A percentile compares a stretch with the other conserved stretches of the same genome.
Evolutionary conservation across 2,329 filamentous ascomycete species (phyloP).

Genomic region (Ceratocystis harringtonii): DNA sequence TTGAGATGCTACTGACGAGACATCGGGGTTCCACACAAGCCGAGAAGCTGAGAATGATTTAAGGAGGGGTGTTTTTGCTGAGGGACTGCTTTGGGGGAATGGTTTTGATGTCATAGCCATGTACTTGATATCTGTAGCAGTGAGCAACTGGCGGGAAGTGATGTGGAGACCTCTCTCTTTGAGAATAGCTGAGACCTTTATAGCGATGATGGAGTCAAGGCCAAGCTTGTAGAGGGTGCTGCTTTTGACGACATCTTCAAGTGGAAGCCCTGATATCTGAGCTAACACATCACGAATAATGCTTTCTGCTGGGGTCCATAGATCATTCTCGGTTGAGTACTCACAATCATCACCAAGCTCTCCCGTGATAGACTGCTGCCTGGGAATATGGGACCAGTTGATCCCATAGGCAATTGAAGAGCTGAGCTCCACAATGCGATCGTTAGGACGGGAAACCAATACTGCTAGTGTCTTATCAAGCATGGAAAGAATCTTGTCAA

Average conservation of each 20-base stretch:
- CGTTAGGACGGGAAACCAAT: constrained; percentile 8
- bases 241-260: constrained; percentile 40
- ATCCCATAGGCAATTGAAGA: not conserved
- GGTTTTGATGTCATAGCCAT: constrained; percentile 12
- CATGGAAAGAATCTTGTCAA: constrained; percentile 36
- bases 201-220: constrained; percentile 80
- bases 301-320: constrained; percentile 26
- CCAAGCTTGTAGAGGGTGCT: constrained; percentile 70
- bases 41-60: not conserved
- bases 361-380: not conserved
- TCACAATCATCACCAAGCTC: not conserved
- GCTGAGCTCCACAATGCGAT: constrained; percentile 32
- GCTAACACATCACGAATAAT: constrained; percentile 35
- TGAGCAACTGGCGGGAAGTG: constrained; percentile 56
- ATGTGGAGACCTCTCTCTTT: constrained; percentile 47
- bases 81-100: not conserved
- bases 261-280: constrained; percentile 45
- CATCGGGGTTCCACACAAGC: not conserved
- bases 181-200: constrained; percentile 63
- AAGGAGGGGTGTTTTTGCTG: not conserved
- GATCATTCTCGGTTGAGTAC: not conserved
- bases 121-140: constrained; percentile 46
- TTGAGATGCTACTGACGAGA: not conserved
- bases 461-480: constrained; percentile 33
- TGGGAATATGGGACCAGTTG: not conserved